Evolutionary conservation across 2,329 filamentous ascomycete species (phyloP).

Genomic region (Curvularia verruculosa): DNA sequence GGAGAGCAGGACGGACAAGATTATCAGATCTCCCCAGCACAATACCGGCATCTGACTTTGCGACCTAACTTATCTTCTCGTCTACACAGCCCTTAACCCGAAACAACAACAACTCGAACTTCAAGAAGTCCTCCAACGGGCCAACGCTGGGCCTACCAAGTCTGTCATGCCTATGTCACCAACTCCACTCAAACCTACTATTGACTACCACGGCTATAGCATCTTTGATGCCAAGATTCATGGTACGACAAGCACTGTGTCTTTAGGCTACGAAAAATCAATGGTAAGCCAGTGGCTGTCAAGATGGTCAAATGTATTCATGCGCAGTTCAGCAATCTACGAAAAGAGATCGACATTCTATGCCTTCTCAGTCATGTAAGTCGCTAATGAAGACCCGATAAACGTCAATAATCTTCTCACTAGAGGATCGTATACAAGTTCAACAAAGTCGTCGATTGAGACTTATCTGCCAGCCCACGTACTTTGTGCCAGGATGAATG

Average conservation of each 20-base stretch:
- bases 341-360: slow-evolving; percentile 8
- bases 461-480: slow-evolving; percentile 3
- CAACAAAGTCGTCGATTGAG: slow-evolving; percentile 6
- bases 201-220: slow-evolving; percentile 13
- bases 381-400: neutral
- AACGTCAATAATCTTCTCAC: neutral
- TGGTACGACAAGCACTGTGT: slow-evolving; percentile 11
- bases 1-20: slow-evolving; percentile 6
- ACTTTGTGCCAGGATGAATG: slow-evolving; percentile 6
- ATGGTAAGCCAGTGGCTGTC: slow-evolving; percentile 12
- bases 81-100: slow-evolving; percentile 8
- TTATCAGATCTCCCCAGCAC: slow-evolving; percentile 9
- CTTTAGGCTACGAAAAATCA: slow-evolving; percentile 10
- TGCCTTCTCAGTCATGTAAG: slow-evolving; percentile 8
- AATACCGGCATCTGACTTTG: slow-evolving; percentile 7
- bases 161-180: slow-evolving; percentile 7
- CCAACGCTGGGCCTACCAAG: neutral
- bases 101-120: slow-evolving; percentile 8
- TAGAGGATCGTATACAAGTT: slow-evolving; percentile 5
- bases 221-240: slow-evolving; percentile 13
- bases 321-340: slow-evolving; percentile 5
- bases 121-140: slow-evolving; percentile 6
- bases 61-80: slow-evolving; percentile 10
- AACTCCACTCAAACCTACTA: slow-evolving; percentile 3
- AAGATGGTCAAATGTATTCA: slow-evolving; percentile 11